These are phyloP conservation scores for Russula brevipes DNA, from an alignment of 768 basidiomycete genomes.

Conservation along the genomic window DNA sequence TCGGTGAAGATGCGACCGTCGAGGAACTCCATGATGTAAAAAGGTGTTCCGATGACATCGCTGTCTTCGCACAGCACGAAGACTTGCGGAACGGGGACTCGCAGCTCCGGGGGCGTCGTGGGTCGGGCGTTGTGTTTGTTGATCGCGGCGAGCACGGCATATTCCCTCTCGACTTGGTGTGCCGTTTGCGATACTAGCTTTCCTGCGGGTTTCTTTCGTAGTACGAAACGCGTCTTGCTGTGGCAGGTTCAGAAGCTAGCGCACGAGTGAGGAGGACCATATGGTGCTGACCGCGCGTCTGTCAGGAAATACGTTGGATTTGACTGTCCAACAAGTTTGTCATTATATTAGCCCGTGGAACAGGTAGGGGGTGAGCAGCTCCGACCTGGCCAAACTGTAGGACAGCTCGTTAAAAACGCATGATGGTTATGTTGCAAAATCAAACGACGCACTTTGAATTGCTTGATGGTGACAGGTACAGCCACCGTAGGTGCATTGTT, in stretches of 20 bases:
- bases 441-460: conserved; percentile 71
- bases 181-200: conserved; percentile 84
- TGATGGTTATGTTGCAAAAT: neutral
- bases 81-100: conserved; percentile 82
- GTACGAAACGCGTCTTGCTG: conserved; percentile 60
- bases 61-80: conserved; percentile 78
- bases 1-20: conserved; percentile 94
- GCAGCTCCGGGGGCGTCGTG: conserved; percentile 43
- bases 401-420: neutral
- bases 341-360: neutral
- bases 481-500: conserved; percentile 49
- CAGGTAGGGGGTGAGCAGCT: neutral
- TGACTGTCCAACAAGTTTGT: conserved; percentile 45
- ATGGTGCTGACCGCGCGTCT: conserved; percentile 54
- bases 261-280: neutral
- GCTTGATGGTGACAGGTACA: conserved; percentile 73
- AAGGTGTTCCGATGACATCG: conserved; percentile 76
- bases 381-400: conserved; percentile 81
- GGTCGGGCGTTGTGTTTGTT: conserved; percentile 62
- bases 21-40: conserved; percentile 96
- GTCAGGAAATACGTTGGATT: conserved; percentile 96
- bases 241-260: conserved; percentile 1
- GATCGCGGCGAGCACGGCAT: conserved; percentile 69
- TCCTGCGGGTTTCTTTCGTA: conserved; percentile 92
- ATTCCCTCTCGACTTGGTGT: conserved; percentile 95